These are phyloP conservation scores for Rhazya stricta DNA, from an alignment of 257 asterid genomes.

Conservation along the genomic window DNA sequence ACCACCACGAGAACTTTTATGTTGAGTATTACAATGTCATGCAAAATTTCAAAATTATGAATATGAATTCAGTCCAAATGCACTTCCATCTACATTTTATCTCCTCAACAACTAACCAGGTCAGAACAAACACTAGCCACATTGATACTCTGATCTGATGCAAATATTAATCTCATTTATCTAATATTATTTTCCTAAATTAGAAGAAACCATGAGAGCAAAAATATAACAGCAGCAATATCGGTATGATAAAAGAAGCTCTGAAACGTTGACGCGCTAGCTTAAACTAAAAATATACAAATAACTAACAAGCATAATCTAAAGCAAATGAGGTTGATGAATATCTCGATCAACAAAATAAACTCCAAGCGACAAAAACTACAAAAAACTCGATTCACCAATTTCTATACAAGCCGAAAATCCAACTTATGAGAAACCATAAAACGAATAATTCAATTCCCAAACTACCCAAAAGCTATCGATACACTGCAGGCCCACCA, in stretches of 20 bases:
- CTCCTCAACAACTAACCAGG: background rate
- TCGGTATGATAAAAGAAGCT: background rate
- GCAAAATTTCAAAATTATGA: background rate
- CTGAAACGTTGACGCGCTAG: background rate
- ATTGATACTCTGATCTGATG: background rate
- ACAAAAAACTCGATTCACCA: background rate
- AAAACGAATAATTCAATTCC: background rate
- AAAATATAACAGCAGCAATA: background rate
- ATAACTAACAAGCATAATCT: background rate
- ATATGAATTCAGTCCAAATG: background rate
- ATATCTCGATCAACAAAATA: background rate
- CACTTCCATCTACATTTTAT: background rate
- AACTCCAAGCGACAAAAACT: background rate
- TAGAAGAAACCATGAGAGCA: background rate
- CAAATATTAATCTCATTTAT: background rate
- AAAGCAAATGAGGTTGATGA: background rate
- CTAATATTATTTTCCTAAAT: background rate
- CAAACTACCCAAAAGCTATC: background rate
- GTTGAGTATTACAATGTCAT: background rate
- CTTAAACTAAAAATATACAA: too few relatives aligned
- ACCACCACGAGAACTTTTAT: background rate
- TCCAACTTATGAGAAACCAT: background rate
- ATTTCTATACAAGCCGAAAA: background rate
- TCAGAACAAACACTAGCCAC: background rate
- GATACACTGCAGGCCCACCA: background rate